Base-by-base conservation (phyloP, 495 filamentous ascomycete species). In the Xylaria bambusicola region DNA sequence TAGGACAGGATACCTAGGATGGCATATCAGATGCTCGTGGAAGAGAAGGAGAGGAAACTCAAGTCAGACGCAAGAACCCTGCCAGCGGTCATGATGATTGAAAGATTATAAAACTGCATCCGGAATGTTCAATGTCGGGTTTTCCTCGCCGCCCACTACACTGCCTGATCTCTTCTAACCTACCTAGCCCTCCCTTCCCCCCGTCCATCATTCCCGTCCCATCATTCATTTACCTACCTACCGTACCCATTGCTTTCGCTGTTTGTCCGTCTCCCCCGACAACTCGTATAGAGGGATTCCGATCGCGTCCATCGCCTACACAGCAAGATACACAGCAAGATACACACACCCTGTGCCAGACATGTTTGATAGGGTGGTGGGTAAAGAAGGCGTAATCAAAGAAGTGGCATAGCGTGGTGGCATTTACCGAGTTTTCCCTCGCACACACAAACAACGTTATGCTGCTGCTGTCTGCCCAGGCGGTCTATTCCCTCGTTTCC, bases 1-100 rank as follows among this genome's bases (percentile, higher is more conserved):
- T n/a, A n/a, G n/a, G n/a, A n/a, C n/a, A n/a, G n/a, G n/a, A n/a
- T n/a, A n/a, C n/a, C n/a, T n/a, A n/a, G n/a, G n/a, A n/a, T n/a
- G n/a, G n/a, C n/a, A n/a, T n/a, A n/a, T n/a, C n/a, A n/a, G n/a
- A n/a, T n/a, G n/a, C n/a, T n/a, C n/a, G 36, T 42, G 26, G 23
- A 44, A 36, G 52, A 15, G 5, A 38, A 15, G 36, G 12, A 3
- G 24, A 21, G 13, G 23, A 24, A 31, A 44, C 40, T 60, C 26
- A 12, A 21, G 33, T 21, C 12, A 6, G 33, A 31, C 17, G 47
- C 29, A 42, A 40, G 47, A 52, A 42, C 55, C 56, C 36, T 51
- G 56, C 46, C 35, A 45, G 46, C 45, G 47, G 56, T 52, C 47
- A 52, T 59, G 46, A 59, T 59, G 56, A 59, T 59, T 59, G 15